phyloP scores from a whole-genome alignment of 208 protist genomes.

The Leishmania lainsoni region DNA sequence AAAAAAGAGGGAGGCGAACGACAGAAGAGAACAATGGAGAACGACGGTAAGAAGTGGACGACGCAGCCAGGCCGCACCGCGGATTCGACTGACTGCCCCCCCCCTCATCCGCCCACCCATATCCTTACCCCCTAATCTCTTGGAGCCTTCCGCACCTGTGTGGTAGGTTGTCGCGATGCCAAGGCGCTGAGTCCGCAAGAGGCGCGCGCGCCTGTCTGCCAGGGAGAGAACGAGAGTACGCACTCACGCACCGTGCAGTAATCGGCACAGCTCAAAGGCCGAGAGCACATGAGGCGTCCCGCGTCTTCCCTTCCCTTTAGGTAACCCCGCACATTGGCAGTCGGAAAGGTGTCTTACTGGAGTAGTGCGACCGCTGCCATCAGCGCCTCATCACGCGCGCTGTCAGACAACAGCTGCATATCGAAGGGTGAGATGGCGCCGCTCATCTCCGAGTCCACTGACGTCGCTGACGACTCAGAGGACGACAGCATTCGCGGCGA shows the following conservation, averaged over 20 bases:
- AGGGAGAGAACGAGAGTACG: neutral
- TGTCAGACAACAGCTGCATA: neutral
- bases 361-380: constrained; percentile 5
- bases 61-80: neutral
- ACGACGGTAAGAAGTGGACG: neutral
- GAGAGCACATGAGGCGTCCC: neutral
- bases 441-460: constrained; percentile 1
- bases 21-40: neutral
- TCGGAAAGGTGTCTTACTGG: neutral
- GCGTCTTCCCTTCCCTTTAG: neutral
- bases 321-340: neutral
- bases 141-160: neutral
- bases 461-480: constrained; percentile 10
- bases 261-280: neutral
- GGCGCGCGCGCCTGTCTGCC: neutral
- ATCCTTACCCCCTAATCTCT: neutral
- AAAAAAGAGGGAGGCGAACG: neutral
- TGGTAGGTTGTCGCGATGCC: neutral
- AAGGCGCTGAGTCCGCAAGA: neutral
- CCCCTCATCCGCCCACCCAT: neutral
- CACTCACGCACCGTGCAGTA: neutral
- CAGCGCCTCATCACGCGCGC: constrained; percentile 3
- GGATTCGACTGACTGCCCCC: neutral
- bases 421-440: neutral
- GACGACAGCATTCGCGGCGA: neutral